Evolutionary conservation across 2,329 filamentous ascomycete species (phyloP), one percentile per base, ranked within the genome.

Genomic region (Xylaria digitata): DNA sequence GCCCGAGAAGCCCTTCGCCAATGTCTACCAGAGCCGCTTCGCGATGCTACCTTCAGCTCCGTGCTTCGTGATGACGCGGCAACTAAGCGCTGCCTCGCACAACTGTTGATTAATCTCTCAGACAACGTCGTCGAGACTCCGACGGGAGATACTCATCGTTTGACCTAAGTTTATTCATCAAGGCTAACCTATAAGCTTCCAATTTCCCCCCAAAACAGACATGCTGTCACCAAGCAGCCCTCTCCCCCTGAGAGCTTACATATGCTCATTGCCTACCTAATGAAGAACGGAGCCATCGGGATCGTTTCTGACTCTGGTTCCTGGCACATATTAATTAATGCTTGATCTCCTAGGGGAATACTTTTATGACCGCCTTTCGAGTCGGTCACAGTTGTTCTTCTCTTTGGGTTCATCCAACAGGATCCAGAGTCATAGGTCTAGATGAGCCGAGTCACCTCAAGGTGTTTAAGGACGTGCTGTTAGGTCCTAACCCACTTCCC

Each of bases 11-110:
- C 96, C 52, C 87, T 99, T 23, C 89, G 96, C 48, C 96, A 99
- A 80, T 99, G 96, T 77, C 90, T 99, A 13, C 96, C 96, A 0
- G 96, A 99, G 76, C 96, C 96, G n/a, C 89, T 99, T n/a, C 92
- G 96, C 54, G 96, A 99, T 78, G 94, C 95, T 7, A 99, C 96
- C 1, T 99, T 99, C 79, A 97, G 94, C 8, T 95, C 94, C 0
- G 96, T 99, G 50, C 89, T 99, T 40, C 92, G 96, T 65, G 96
- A 99, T 76, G 96, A 99, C 77, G 96, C 96, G 15, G 96, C 96
- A 1, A 99, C 96, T 0, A 99, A 99, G 84, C 91, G 96, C 66
- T 99, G 96, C 80, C 90, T 99, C 40, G 93, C 94, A n/a, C 96
- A 98, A 81, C 89, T 99, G 8, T 86, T 98, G 67, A 96, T 98